Conservation (phyloP, 2,329 filamentous ascomycete species). For the Hypoxylon sp. region DNA sequence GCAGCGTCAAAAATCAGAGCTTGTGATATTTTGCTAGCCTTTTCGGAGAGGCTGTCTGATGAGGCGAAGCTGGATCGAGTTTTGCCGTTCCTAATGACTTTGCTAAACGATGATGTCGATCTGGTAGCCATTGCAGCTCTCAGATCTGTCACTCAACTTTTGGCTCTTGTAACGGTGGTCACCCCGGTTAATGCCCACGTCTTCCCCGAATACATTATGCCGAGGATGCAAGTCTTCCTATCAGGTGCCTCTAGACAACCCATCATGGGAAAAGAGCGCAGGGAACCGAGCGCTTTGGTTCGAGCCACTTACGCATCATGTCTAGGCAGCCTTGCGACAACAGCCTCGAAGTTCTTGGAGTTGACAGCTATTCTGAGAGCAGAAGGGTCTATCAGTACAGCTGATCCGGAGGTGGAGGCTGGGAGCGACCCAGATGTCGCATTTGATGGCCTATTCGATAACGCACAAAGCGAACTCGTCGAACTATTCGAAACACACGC, state of each 20-base stretch:
- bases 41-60: constrained; percentile 90
- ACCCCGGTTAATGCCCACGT: constrained; percentile 81
- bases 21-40: constrained; percentile 91
- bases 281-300: constrained; percentile 76
- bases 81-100: constrained; percentile 86
- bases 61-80: constrained; percentile 96
- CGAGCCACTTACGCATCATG: constrained; percentile 94
- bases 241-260: constrained; percentile 57
- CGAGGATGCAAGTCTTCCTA: constrained; percentile 70
- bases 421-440: constrained; percentile 75
- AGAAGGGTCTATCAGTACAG: constrained; percentile 82
- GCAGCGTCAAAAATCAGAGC: constrained; percentile 89
- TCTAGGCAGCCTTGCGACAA: constrained; percentile 87
- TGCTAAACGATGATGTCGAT: constrained; percentile 86
- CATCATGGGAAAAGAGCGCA: constrained; percentile 54
- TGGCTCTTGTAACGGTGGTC: constrained; percentile 88
- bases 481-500: constrained; percentile 89
- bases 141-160: constrained; percentile 86
- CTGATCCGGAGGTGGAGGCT: constrained; percentile 84
- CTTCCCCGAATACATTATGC: constrained; percentile 76
- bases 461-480: constrained; percentile 84
- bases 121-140: constrained; percentile 88
- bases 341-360: constrained; percentile 86
- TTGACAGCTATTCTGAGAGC: constrained; percentile 89
- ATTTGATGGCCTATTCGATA: constrained; percentile 88